Conservation (phyloP, 352 stramenopile species). For the Phytopythium sindhum region DNA sequence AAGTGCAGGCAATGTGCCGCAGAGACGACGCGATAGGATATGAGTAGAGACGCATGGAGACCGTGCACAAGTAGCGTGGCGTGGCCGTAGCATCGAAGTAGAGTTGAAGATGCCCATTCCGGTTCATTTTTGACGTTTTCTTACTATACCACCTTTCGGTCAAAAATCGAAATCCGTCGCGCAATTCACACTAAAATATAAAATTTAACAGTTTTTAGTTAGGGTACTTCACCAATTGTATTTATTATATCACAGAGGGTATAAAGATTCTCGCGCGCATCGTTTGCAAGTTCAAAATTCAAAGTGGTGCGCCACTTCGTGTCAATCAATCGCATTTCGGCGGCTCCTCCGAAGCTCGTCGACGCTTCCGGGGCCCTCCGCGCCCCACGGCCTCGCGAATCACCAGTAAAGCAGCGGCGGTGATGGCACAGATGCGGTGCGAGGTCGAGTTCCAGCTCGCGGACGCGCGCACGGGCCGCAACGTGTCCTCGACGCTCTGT, state of each 20-base stretch:
- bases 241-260: background rate
- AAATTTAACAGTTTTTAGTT: background rate
- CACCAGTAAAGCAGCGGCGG: too few relatives aligned
- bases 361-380: background rate
- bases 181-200: background rate
- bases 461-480: slow-evolving; percentile 45
- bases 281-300: slow-evolving; percentile 12
- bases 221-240: too few relatives aligned
- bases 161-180: background rate
- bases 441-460: slow-evolving; percentile 61
- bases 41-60: background rate
- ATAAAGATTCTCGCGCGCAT: background rate
- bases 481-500: slow-evolving; percentile 35
- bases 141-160: background rate
- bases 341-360: background rate
- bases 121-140: background rate
- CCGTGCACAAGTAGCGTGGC: background rate
- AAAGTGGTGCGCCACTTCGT: slow-evolving; percentile 3
- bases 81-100: too few relatives aligned
- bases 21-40: background rate
- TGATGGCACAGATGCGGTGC: slow-evolving; percentile 18
- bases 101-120: too few relatives aligned
- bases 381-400: background rate
- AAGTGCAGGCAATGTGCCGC: background rate
- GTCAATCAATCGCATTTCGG: slow-evolving; percentile 7